These are phyloP conservation scores for Platismatia glauca DNA, from an alignment of 495 filamentous ascomycete genomes.

Conservation along the genomic window DNA sequence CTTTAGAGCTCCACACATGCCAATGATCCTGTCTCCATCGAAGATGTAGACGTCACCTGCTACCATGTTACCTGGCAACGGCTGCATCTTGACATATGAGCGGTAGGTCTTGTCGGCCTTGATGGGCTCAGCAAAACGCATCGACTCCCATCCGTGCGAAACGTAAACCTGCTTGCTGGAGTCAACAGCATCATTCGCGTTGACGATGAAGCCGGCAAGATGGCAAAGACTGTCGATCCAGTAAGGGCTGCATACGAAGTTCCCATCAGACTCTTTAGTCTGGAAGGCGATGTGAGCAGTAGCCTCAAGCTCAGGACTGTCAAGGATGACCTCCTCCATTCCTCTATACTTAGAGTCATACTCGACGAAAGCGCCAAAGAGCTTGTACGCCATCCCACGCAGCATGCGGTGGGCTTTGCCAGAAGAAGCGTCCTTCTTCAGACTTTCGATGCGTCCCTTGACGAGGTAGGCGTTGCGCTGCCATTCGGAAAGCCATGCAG, in stretches of 20 bases:
- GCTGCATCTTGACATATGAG: constrained; percentile 59
- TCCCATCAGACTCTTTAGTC: constrained; percentile 48
- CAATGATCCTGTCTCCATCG: constrained; percentile 53
- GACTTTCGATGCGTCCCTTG: constrained; percentile 40
- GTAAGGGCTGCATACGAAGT: constrained; percentile 58
- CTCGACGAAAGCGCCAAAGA: constrained; percentile 63
- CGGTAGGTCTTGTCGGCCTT: constrained; percentile 55
- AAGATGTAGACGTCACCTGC: constrained; percentile 58
- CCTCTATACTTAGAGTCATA: constrained; percentile 60
- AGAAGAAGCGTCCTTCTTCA: constrained; percentile 44
- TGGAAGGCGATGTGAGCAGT: constrained; percentile 62
- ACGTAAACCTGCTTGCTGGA: constrained; percentile 64
- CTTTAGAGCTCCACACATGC: constrained; percentile 37
- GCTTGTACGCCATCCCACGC: constrained; percentile 66
- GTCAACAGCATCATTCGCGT: constrained; percentile 64
- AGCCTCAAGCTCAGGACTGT: constrained; percentile 62
- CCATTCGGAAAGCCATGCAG: constrained; percentile 45
- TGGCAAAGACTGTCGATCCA: constrained; percentile 64
- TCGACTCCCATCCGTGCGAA: constrained; percentile 70
- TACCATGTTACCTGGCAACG: constrained; percentile 40
- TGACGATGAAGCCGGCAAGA: constrained; percentile 64
- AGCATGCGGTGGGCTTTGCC: constrained; percentile 50
- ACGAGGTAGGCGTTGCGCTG: constrained; percentile 49
- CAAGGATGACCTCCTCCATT: constrained; percentile 67
- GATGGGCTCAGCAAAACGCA: constrained; percentile 60